phyloP scores from a whole-genome alignment of 2,329 filamentous ascomycete species.

The Xylaria sp. region DNA sequence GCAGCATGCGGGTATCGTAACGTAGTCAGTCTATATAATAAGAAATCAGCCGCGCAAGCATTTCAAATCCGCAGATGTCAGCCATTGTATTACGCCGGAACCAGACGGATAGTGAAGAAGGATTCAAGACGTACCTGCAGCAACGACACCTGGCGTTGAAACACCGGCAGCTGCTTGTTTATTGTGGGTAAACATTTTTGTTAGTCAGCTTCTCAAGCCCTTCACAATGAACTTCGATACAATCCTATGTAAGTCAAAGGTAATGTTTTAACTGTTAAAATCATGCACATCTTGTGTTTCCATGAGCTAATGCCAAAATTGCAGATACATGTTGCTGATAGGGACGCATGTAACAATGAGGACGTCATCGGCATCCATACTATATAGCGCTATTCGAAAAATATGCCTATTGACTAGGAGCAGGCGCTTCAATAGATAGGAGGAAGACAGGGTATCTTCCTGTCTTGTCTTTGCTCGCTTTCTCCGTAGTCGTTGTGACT shows the following conservation, averaged over 20 bases:
- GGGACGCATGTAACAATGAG: neutral
- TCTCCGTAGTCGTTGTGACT: conserved; percentile 25
- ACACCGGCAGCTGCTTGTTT: conserved; percentile 21
- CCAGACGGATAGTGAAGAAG: conserved; percentile 1
- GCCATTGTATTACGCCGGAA: conserved; percentile 25
- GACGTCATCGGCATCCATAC: neutral
- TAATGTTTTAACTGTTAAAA: neutral
- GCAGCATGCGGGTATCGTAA: conserved; percentile 4
- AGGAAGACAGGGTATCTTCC: conserved; percentile 42
- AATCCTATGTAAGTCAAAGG: neutral
- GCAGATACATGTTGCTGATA: neutral
- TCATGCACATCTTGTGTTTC: neutral
- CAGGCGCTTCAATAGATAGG: conserved; percentile 47
- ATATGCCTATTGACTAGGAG: conserved; percentile 15
- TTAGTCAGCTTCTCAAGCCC: neutral
- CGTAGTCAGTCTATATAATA: conserved; percentile 8
- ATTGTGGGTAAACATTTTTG: neutral
- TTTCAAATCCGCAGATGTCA: conserved; percentile 21
- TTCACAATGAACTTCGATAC: neutral
- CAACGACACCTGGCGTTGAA: conserved; percentile 22
- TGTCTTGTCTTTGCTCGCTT: conserved; percentile 21
- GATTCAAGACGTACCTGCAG: conserved; percentile 18
- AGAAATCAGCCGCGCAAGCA: conserved; percentile 18
- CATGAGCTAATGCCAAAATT: neutral
- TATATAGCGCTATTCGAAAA: neutral